Evolutionary conservation across 495 filamentous ascomycete species (phyloP), one percentile per base, ranked within the genome.

Genomic region (Cercophora newfieldiana): DNA sequence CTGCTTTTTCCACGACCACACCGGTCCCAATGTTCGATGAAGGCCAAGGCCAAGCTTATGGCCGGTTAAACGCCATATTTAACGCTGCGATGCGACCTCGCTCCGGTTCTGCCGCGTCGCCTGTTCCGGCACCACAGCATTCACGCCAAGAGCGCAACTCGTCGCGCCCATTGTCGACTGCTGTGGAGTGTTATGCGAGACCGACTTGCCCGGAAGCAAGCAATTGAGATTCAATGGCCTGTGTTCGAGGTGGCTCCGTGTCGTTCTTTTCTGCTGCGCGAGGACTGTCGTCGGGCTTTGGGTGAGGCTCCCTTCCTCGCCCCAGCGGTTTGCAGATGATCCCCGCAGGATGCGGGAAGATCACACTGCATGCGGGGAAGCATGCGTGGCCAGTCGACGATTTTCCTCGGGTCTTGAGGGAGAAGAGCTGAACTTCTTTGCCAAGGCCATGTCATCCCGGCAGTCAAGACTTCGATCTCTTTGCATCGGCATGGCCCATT

Each of bases 31-130:
- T 37, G 25, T 28, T 30, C 37, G n/a, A 19, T 31, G 62, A 49
- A 14, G 58, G 62, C 59, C 48, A 63, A 57, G 37, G 14, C 22
- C 54, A 55, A 62, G 65, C 61, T 59, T 59, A 12, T 16, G 50
- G 53, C 30, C 69, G 69, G 69, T 58, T 71, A 71, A 71, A 71
- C 26, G 59, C 64, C 29, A 54, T 62, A 59, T 44, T 51, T 65
- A 56, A 71, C 56, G 47, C 61, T 61, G 57, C 64, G 33, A 59
- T 54, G 63, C 63, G 31, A 60, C 63, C 61, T 56, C 57, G 49
- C 61, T 62, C 64, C 63, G 60, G 57, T 64, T 26, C 28, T 59
- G 58, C 67, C 67, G 67, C 59, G 53, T 63, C 50, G 53, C 57
- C 29, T 30, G 25, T 49, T 59, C 53, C 12, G 21, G 24, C 7